These are phyloP conservation scores for Jasminum sambac DNA, from an alignment of 257 asterid genomes.

Conservation along the genomic window DNA sequence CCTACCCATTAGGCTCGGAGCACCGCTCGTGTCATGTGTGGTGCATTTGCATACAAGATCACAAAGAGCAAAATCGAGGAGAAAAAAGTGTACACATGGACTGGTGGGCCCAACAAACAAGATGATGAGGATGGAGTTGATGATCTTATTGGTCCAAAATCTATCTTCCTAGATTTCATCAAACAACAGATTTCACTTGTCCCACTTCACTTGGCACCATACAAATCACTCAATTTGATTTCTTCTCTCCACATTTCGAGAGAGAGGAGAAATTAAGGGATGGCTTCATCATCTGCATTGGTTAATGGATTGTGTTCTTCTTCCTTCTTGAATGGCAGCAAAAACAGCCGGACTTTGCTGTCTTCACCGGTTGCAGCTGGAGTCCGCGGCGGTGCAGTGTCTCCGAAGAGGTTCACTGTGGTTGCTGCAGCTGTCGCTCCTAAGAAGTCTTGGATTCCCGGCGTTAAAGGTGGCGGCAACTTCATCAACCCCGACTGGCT, in stretches of 20 bases:
- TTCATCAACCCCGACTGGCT: slow-evolving; percentile 95
- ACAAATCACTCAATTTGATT: slow-evolving; percentile 15
- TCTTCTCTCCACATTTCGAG: not conserved
- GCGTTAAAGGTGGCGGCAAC: slow-evolving; percentile 65
- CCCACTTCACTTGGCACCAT: slow-evolving; percentile 63
- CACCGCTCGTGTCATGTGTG: not conserved
- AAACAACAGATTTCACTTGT: slow-evolving; percentile 46
- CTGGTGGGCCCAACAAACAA: slow-evolving; percentile 21
- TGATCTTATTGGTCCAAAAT: slow-evolving; percentile 55
- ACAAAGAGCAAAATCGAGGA: slow-evolving; percentile 28
- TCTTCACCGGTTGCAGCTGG: slow-evolving; percentile 51
- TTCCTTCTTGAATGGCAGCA: slow-evolving; percentile 76
- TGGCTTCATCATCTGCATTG: slow-evolving; percentile 95
- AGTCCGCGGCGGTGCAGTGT: slow-evolving; percentile 23
- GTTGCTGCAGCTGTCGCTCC: slow-evolving; percentile 52
- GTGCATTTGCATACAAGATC: not conserved
- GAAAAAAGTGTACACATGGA: slow-evolving; percentile 44
- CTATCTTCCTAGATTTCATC: slow-evolving; percentile 43
- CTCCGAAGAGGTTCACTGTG: slow-evolving; percentile 57
- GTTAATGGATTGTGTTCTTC: slow-evolving; percentile 66
- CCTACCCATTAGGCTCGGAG: not conserved
- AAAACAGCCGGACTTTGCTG: slow-evolving; percentile 57
- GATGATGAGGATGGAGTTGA: slow-evolving; percentile 36
- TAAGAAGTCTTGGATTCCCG: slow-evolving; percentile 96
- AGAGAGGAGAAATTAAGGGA: slow-evolving; percentile 4